Percentiles rank a stretch among this genome's conserved stretches.
Conservation (phyloP, 2,329 filamentous ascomycete genomes). For the Pseudopithomyces chartarum region DNA sequence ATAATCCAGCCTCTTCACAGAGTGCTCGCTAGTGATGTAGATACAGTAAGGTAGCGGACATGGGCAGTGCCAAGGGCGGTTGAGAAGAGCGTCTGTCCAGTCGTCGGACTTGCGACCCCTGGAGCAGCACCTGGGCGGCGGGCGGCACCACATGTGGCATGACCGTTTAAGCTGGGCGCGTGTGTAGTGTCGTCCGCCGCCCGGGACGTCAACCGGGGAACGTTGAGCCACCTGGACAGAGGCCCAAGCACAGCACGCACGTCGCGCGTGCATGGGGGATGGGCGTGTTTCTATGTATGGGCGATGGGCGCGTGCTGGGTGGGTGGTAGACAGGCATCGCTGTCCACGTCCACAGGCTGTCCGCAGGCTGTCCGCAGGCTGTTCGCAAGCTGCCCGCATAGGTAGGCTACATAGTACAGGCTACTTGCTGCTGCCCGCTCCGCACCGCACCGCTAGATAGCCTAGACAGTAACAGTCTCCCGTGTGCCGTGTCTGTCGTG, state of each 20-base stretch:
- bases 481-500: not conserved
- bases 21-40: not conserved
- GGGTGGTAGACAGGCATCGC: no score
- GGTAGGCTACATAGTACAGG: no score
- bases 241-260: not conserved
- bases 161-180: constrained; percentile 8
- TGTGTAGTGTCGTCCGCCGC: no score
- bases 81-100: not conserved
- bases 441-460: no score
- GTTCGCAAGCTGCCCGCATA: no score
- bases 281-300: not conserved
- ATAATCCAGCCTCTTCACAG: constrained; percentile 19
- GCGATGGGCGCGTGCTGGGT: no score
- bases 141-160: no score
- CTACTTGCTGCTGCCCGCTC: no score
- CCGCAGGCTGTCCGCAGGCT: no score
- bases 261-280: not conserved
- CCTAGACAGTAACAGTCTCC: no score
- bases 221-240: not conserved
- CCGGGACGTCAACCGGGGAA: not conserved
- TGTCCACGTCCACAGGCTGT: no score
- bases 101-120: constrained; percentile 7
- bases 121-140: constrained; percentile 7
- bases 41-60: not conserved
- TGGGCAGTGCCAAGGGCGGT: not conserved